Base-by-base conservation (phyloP, 2,329 filamentous ascomycete species). In the Sporothrix inflata region DNA sequence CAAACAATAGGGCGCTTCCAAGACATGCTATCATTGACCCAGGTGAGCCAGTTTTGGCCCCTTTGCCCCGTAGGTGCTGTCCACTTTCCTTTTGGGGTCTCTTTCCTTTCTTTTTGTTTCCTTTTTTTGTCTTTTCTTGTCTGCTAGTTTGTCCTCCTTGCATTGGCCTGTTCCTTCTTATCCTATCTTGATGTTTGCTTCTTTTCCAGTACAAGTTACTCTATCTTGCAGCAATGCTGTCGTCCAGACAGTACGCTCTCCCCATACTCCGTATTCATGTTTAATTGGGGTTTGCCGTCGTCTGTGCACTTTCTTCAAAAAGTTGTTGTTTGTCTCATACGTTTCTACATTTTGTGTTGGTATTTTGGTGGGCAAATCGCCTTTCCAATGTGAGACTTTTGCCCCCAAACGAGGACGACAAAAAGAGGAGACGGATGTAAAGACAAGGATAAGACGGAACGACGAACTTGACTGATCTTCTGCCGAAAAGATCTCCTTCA, bases 401-500 rank as follows among this genome's bases (percentile, higher is more conserved):
- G 16, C 6, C 27, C 30, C 27, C 24, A 57, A 19, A 24, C 24
- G 6, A 34, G 24, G 40, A 14, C 16, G 40, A 2, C 24, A 57
- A 57, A 57, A 16, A 3, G 14, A 16, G 14, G 14, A 47, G 42
- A 34, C 16, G 5, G n/a, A 24, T 45, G n/a, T 16, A 38, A 24
- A 21, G 38, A 45, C 60, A 45, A 45, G 38, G 21, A 45, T 27
- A 27, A 12, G 51, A 30, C 51, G 51, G 51, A 27, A 7, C 4
- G 27, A 27, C 51, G 51, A 55, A 21, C 38, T 65, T 27, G 21
- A 8, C 4, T 27, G 38, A 45, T 65, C 60, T 45, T 45, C 38
- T 65, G 60, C 38, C 38, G 38, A 27, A 63, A 65, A 65, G 60
- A 65, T 65, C n/a, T 8, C n/a, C 38, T 45, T 45, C 60, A 12